Evolutionary conservation across 1,139 yeast genomes (phyloP).

Genomic region (Barnettozyma hawaiiensis): DNA sequence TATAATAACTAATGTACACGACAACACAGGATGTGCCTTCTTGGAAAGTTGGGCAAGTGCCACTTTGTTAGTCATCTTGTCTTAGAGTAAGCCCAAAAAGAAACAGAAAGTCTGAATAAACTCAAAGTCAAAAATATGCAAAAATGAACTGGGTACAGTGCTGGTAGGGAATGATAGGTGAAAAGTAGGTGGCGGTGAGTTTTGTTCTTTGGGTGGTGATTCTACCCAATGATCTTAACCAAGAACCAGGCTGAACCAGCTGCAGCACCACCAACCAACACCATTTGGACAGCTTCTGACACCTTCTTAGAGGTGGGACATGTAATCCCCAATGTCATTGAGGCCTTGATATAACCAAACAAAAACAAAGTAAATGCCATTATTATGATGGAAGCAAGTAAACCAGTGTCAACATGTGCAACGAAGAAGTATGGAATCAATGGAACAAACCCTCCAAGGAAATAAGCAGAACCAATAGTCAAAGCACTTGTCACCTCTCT

Average conservation of each 20-base stretch:
- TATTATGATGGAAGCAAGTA: constrained; percentile 66
- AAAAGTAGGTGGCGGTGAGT: not conserved
- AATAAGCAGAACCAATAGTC: constrained; percentile 71
- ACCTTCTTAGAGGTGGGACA: constrained; percentile 57
- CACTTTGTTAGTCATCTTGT: not conserved
- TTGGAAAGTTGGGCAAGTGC: not conserved
- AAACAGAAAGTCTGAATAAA: not conserved
- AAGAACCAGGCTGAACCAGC: constrained; percentile 97
- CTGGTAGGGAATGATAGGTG: not conserved
- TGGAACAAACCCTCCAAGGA: constrained; percentile 75
- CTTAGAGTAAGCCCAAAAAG: not conserved
- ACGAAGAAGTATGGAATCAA: constrained; percentile 77
- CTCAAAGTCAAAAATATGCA: not conserved
- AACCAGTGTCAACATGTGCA: constrained; percentile 64
- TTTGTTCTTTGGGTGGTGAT: not conserved
- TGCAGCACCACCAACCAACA: constrained; percentile 86
- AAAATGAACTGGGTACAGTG: not conserved
- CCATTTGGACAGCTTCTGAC: constrained; percentile 85
- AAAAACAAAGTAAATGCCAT: constrained; percentile 83
- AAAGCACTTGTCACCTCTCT: constrained; percentile 69
- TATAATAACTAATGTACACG: not conserved
- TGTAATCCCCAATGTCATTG: constrained; percentile 77
- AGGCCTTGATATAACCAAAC: constrained; percentile 83
- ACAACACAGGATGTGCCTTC: not conserved
- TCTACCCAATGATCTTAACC: constrained; percentile 61